Evolutionary conservation across 2,329 filamentous ascomycete species (phyloP), one percentile per base, ranked within the genome.

Genomic region (Neonectria faginata): DNA sequence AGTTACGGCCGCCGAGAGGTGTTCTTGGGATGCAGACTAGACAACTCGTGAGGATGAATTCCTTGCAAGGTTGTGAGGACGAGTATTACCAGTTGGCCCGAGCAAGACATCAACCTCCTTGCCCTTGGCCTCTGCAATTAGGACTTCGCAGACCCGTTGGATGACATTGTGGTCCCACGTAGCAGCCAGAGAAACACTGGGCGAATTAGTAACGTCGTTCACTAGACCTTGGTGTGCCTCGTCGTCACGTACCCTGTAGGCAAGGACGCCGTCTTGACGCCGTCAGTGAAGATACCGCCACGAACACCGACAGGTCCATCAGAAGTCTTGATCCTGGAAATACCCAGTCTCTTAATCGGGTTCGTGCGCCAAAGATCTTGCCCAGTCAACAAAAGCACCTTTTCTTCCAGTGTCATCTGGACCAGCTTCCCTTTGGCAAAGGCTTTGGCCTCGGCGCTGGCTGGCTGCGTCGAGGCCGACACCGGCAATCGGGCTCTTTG

Each of bases 1-100:
- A 81, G 20, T 79, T 79, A 45, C 79, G 74, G 45, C 80, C 80
- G 12, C 79, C 79, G 0, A 81, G 72, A 0, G 79, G 79, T 31
- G 76, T 65, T 20, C 61, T 47, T 1, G 60, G 61, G 2, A 69
- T 59, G 16, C 67, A 67, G 1, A 69, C 58, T 55, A 2, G n/a
- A 33, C 5, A 27, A 3, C 11, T 55, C 7, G 20, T 6, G 29
- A 45, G 16, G 25, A n/a, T 20, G 6, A 12, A 12, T 2, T 22
- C 9, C 3, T 12, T 0, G 12, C 3, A 7, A 5, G 20, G 10
- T 14, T 8, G 25, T 4, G 9, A 2, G 3, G 1, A 9, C 10
- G 0, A 29, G 11, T 36, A 41, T n/a, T 60, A 59, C 60, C 65
- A 22, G 62, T 70, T 14, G 62, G 67, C 1, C 65, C 60, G 5